Evolutionary conservation across 176 grass and related monocot genomes (phyloP).

Genomic region (Cenchrus purpureus): DNA sequence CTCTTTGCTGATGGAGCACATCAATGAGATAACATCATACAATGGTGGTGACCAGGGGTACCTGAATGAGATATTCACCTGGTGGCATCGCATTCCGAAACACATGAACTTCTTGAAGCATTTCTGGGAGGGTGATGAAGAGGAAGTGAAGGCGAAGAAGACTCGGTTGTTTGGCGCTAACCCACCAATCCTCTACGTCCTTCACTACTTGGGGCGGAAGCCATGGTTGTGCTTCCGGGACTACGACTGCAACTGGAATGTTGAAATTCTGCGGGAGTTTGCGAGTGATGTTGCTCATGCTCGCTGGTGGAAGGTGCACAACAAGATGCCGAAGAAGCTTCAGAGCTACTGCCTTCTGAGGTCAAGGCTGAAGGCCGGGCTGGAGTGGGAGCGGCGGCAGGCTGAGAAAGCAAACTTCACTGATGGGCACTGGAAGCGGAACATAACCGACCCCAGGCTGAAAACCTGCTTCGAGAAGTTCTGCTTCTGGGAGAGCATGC

Average conservation of each 20-base stretch:
- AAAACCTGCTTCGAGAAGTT: conserved; percentile 87
- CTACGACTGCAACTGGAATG: conserved; percentile 96
- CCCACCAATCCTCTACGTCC: conserved; percentile 73
- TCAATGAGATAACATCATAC: conserved; percentile 90
- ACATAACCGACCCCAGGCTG: conserved; percentile 68
- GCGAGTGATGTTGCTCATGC: conserved; percentile 78
- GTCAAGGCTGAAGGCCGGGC: conserved; percentile 77
- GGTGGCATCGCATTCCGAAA: conserved; percentile 90
- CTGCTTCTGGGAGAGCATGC: conserved; percentile 95
- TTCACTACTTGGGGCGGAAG: conserved; percentile 83
- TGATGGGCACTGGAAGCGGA: conserved; percentile 76
- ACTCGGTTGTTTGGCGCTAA: conserved; percentile 70
- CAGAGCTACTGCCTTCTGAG: conserved; percentile 78
- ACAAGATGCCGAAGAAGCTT: conserved; percentile 78
- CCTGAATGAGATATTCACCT: conserved; percentile 95
- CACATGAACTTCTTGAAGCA: conserved; percentile 99
- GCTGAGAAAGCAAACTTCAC: conserved; percentile 80
- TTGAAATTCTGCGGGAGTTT: conserved; percentile 68
- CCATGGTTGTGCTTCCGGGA: conserved; percentile 94
- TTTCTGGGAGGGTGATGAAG: conserved; percentile 96
- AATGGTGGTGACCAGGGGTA: conserved; percentile 96
- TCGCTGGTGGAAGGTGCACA: conserved; percentile 86
- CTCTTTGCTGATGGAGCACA: conserved; percentile 85
- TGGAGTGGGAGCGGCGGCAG: conserved; percentile 86
- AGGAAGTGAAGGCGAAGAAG: conserved; percentile 79